Base-by-base conservation (phyloP, 768 basidiomycete species). In the Mycena latifolia region DNA sequence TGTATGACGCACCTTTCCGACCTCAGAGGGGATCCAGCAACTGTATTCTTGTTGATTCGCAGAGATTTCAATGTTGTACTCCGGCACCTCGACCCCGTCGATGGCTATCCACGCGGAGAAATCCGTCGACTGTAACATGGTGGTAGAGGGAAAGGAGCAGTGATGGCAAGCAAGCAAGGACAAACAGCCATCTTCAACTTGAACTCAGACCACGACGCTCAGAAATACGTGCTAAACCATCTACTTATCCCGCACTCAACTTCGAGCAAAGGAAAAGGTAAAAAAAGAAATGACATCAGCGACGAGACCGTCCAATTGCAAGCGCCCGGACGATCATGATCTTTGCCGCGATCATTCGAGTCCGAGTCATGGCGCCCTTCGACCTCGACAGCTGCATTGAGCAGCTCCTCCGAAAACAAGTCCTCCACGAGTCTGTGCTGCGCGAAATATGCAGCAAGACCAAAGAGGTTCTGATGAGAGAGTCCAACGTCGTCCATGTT, bases 381-480 rank as follows among this genome's bases (percentile, higher is more conserved):
- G 94, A 98, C 85, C 91, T 98, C 75, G 96, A 98, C 84, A 93
- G 93, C 64, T 97, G 95, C 78, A 98, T 98, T 74, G 82, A 92
- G 47, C 93, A 95, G 73, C 84, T 97, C 55, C 87, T 94, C 37
- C 86, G 90, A 55, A 97, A 97, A 82, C 95, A 97, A 69, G 89
- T 99, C 14, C 84, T 99, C 5, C 96, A 96, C 72, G 97, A 99
- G 80, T 92, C 94, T 2, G 85, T 98, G 25, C 78, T 99, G 51
- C 91, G 96, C 55, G 97, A 99, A 84, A 98, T 99, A 86, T 98
- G 96, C 85, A 96, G 97, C 76, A 98, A 99, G 82, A 98, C 97
- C 20, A 98, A 51, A 22, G 47, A 63, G 22, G 61, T 63, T 4
- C 89, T 99, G 61, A 99, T 99, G 98, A 85, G 95, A 67, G 97